Evolutionary conservation across 495 filamentous ascomycete genomes (phyloP), one percentile per base, ranked within the genome.

Genomic region (Penicillium soppii): DNA sequence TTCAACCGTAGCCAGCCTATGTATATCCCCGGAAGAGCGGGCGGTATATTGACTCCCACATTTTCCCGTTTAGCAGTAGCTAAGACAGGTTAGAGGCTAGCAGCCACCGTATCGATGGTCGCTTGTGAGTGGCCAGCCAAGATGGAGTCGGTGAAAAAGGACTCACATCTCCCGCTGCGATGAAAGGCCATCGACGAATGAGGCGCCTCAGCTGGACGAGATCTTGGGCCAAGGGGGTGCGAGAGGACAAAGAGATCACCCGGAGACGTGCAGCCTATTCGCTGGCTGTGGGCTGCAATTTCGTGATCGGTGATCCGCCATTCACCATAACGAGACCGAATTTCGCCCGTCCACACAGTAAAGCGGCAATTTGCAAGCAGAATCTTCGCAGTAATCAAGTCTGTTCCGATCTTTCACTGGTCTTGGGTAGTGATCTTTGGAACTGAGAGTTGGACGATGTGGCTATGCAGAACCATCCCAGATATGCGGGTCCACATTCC

Each of bases 401-500:
- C n/a, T n/a, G n/a, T n/a, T n/a, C n/a, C n/a, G 29, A 32, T 32
- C 29, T 10, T 32, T 12, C 3, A 32, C 8, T 32, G 39, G 15
- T 17, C 22, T 9, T 6, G 10, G 7, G 23, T 21, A 27, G 6
- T 7, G 23, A 42, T 26, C 2, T 25, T n/a, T 23, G 29, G 7
- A 12, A 32, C 13, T 12, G 3, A 7, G 29, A 32, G 29, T 12
- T 32, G 29, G 29, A 23, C n/a, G 37, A 40, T 22, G 37, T 40
- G 36, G 36, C 15, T 39, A 21, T 20, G 30, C 20, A 10, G 27
- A 15, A 26, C 15, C 20, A 23, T 8, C 13, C 17, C 15, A 29
- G 20, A 4, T 29, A 26, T 16, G 33, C 22, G 45, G 45, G 45
- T 37, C 45, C 45, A 39, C 45, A 48, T 48, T 48, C 45, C 45